These are phyloP conservation scores for Ophioceras dolichostomum DNA, from an alignment of 2,329 filamentous ascomycete genomes.

Conservation along the genomic window DNA sequence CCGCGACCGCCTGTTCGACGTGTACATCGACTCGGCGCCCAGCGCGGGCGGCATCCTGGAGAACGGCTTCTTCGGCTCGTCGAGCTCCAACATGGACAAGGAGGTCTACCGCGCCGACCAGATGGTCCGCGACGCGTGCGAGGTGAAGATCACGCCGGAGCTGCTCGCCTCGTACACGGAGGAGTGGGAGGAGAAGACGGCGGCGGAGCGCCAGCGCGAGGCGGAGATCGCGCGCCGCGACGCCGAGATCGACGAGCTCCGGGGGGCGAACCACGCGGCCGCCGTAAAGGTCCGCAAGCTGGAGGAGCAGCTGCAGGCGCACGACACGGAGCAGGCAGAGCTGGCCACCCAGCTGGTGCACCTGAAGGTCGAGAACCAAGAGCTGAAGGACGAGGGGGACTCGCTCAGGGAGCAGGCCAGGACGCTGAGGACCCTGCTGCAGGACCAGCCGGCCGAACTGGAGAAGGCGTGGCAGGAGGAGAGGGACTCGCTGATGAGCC, in stretches of 20 bases:
- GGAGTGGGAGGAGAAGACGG: constrained; percentile 89
- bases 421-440: constrained; percentile 76
- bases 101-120: constrained; percentile 93
- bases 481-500: constrained; percentile 83
- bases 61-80: constrained; percentile 93
- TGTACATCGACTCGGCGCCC: constrained; percentile 89
- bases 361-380: constrained; percentile 87
- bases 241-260: constrained; percentile 64
- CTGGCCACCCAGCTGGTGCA: constrained; percentile 85
- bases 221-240: constrained; percentile 70
- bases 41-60: constrained; percentile 89
- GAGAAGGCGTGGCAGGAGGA: constrained; percentile 72
- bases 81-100: constrained; percentile 79
- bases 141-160: constrained; percentile 73
- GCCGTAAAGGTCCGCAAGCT: constrained; percentile 69
- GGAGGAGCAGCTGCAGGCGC: constrained; percentile 78
- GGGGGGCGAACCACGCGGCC: constrained; percentile 52
- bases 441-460: constrained; percentile 80
- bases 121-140: constrained; percentile 84
- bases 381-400: constrained; percentile 81
- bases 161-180: constrained; percentile 66
- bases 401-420: constrained; percentile 72
- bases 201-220: constrained; percentile 71
- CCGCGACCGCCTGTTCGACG: constrained; percentile 90
- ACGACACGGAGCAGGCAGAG: constrained; percentile 81